Percentiles rank a stretch among this genome's conserved stretches.
Conservation (phyloP, 164 flowering plant genomes). For the Liriodendron chinense region DNA sequence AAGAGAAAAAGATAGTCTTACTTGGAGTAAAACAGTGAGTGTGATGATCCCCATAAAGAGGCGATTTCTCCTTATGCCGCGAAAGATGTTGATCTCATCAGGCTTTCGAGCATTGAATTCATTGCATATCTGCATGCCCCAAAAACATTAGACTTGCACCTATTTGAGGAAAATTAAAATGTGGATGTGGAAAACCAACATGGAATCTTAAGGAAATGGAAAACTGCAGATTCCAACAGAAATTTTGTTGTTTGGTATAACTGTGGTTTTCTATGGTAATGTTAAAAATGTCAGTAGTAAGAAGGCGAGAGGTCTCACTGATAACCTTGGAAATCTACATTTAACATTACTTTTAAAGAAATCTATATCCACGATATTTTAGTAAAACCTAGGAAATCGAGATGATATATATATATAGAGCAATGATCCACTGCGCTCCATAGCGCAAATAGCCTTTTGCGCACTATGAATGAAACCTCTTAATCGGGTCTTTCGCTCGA, state of each 20-base stretch:
- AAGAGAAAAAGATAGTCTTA: conserved; percentile 8
- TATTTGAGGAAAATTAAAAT: no score
- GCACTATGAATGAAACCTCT: no score
- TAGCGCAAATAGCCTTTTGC: no score
- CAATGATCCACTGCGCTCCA: no score
- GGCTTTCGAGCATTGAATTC: conserved; percentile 96
- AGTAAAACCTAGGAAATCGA: no score
- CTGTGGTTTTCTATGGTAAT: not conserved
- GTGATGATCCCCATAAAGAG: conserved; percentile 72
- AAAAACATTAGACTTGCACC: not conserved
- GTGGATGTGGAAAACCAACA: not conserved
- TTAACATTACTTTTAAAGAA: no score
- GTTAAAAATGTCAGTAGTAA: not conserved
- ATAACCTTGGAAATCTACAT: no score
- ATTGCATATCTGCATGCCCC: conserved; percentile 62
- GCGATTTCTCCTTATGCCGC: conserved; percentile 65
- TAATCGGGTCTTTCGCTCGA: no score
- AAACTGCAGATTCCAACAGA: not conserved
- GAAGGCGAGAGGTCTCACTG: no score
- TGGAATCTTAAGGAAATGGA: not conserved
- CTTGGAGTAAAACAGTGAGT: conserved; percentile 74
- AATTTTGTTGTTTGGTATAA: not conserved
- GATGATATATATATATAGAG: no score
- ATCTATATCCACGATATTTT: no score
- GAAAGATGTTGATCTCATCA: conserved; percentile 71